Evolutionary conservation across 768 basidiomycete genomes (phyloP).

Genomic region (Psilocybe subaeruginosa): DNA sequence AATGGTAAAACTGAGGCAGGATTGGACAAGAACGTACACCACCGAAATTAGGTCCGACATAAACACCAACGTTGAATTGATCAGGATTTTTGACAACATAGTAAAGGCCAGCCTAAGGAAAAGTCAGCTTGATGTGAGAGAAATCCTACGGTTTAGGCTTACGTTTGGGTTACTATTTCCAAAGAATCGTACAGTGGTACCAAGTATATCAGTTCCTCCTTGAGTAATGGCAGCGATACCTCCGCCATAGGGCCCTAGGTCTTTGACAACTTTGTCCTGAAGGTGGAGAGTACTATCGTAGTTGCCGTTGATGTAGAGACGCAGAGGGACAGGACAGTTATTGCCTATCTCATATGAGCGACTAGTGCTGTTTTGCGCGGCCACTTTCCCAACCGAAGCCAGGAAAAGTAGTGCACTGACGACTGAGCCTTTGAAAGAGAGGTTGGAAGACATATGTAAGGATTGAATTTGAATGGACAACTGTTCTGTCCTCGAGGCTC

Average conservation of each 20-base stretch:
- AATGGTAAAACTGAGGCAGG: neutral
- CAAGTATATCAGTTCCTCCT: conserved; percentile 21
- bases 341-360: conserved; percentile 10
- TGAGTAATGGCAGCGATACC: conserved; percentile 27
- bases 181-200: conserved; percentile 21
- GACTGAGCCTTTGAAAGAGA: no score
- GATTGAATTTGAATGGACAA: no score
- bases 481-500: no score
- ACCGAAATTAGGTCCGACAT: neutral
- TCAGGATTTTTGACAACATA: conserved; percentile 6
- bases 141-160: neutral
- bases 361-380: no score
- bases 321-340: conserved; percentile 24
- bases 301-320: conserved; percentile 22
- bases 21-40: neutral
- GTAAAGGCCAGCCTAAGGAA: neutral
- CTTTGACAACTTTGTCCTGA: conserved; percentile 16
- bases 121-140: neutral
- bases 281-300: conserved; percentile 17
- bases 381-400: no score
- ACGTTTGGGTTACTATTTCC: conserved; percentile 8
- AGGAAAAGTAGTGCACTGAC: no score
- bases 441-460: no score
- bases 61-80: conserved; percentile 2
- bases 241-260: conserved; percentile 15